Percentiles rank a stretch among this genome's conserved stretches.
Evolutionary conservation across 2,329 filamentous ascomycete genomes (phyloP).

Genomic region (Hypoxylon sp.): DNA sequence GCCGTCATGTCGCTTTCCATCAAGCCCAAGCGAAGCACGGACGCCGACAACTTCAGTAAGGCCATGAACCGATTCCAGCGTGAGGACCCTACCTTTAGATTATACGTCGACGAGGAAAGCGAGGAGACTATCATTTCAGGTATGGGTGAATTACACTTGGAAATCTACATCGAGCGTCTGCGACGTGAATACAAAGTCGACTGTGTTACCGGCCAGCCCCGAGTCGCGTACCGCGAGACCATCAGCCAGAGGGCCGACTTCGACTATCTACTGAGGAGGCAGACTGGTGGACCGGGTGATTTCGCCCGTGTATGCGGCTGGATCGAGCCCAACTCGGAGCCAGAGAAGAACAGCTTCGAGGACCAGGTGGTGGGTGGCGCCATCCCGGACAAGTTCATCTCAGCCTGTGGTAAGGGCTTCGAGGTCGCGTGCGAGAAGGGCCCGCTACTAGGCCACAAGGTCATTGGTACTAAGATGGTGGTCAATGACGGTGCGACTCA

Average conservation of each 20-base stretch:
- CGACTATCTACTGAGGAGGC: slow-evolving; percentile 94
- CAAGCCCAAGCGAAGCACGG: slow-evolving; percentile 93
- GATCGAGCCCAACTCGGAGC: slow-evolving; percentile 85
- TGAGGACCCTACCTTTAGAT: slow-evolving; percentile 97
- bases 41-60: slow-evolving; percentile 95
- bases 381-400: slow-evolving; percentile 96
- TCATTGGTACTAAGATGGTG: slow-evolving; percentile 90
- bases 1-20: slow-evolving; percentile 98
- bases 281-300: slow-evolving; percentile 95
- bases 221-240: slow-evolving; percentile 97
- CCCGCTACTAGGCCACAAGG: slow-evolving; percentile 91
- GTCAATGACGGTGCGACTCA: slow-evolving; percentile 97
- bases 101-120: slow-evolving; percentile 91
- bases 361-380: slow-evolving; percentile 88
- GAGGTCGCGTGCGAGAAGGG: slow-evolving; percentile 85
- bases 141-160: slow-evolving; percentile 97
- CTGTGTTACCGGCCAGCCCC: slow-evolving; percentile 94
- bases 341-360: slow-evolving; percentile 86
- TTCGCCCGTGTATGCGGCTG: slow-evolving; percentile 93
- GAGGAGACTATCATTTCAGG: slow-evolving; percentile 98
- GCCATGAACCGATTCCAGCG: slow-evolving; percentile 99
- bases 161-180: slow-evolving; percentile 98
- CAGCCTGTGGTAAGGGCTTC: slow-evolving; percentile 96
- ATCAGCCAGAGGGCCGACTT: slow-evolving; percentile 85
- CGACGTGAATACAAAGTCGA: slow-evolving; percentile 97